Evolutionary conservation across 1,284 basidiomycete genomes (phyloP).

Genomic region (Cryptococcus wingfieldii): DNA sequence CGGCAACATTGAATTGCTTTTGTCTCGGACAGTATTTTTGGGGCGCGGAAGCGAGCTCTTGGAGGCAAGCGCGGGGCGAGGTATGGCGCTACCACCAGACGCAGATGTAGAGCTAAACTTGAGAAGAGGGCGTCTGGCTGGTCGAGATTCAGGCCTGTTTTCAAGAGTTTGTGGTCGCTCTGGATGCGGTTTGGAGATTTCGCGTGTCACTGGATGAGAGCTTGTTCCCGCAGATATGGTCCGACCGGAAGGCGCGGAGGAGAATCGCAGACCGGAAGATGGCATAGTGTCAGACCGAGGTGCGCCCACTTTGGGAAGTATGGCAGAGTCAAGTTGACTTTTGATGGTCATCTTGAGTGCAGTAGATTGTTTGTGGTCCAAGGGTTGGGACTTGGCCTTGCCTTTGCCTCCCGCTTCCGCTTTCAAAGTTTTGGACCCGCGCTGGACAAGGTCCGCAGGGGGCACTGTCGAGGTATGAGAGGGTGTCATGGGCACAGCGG

Average conservation of each 20-base stretch:
- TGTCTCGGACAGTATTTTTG: neutral
- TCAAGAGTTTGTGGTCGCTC: neutral
- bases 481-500: conserved; percentile 4
- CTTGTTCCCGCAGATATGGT: too few species aligned
- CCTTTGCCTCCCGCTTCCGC: neutral
- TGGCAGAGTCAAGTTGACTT: conserved; percentile 24
- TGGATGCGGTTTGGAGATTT: too few species aligned
- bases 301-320: conserved; percentile 8
- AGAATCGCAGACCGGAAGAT: too few species aligned
- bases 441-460: conserved; percentile 8
- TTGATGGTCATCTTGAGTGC: conserved; percentile 19
- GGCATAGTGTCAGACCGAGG: too few species aligned
- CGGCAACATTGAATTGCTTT: neutral
- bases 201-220: too few species aligned
- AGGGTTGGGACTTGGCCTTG: neutral
- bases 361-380: conserved; percentile 5
- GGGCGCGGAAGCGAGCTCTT: conserved; percentile 3
- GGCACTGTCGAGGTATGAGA: conserved; percentile 5
- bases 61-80: conserved; percentile 7
- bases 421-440: conserved; percentile 8
- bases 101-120: neutral
- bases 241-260: too few species aligned
- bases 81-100: neutral
- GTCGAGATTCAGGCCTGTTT: neutral
- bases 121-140: neutral